Evolutionary conservation across 805 yeast genomes (phyloP).

Genomic region (Komagataella pastoris): DNA sequence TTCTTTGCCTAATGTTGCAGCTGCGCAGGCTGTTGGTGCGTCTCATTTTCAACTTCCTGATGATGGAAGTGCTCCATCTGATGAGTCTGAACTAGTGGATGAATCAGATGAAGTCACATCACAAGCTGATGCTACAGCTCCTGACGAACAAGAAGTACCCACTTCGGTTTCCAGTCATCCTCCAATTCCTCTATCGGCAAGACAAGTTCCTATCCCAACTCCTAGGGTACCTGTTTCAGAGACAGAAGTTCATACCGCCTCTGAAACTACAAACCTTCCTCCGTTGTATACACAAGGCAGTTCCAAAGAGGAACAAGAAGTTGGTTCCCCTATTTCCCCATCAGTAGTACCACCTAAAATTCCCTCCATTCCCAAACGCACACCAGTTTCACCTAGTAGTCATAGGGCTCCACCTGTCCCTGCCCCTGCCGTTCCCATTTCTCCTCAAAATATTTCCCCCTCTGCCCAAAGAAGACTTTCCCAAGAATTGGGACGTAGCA

Average conservation of each 20-base stretch:
- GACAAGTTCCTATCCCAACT: neutral
- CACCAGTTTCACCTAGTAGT: neutral
- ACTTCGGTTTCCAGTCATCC: neutral
- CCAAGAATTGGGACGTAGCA: neutral
- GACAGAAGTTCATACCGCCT: neutral
- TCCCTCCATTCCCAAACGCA: neutral
- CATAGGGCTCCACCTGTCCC: neutral
- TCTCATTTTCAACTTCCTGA: neutral
- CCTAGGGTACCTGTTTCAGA: neutral
- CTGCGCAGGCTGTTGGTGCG: neutral
- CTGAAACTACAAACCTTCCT: neutral
- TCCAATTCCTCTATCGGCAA: neutral
- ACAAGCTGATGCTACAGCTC: neutral
- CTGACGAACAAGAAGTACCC: neutral
- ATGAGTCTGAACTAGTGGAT: slow-evolving; percentile 7
- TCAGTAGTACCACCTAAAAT: neutral
- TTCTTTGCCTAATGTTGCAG: neutral
- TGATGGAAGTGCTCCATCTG: neutral
- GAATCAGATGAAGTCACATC: neutral
- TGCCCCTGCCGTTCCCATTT: neutral
- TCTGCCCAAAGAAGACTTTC: slow-evolving; percentile 3
- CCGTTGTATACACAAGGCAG: neutral
- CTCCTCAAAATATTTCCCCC: neutral
- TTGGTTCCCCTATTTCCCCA: neutral
- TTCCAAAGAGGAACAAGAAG: neutral